These are phyloP conservation scores for Neonothopanus nambi DNA, from an alignment of 1,284 basidiomycete genomes.

Conservation along the genomic window DNA sequence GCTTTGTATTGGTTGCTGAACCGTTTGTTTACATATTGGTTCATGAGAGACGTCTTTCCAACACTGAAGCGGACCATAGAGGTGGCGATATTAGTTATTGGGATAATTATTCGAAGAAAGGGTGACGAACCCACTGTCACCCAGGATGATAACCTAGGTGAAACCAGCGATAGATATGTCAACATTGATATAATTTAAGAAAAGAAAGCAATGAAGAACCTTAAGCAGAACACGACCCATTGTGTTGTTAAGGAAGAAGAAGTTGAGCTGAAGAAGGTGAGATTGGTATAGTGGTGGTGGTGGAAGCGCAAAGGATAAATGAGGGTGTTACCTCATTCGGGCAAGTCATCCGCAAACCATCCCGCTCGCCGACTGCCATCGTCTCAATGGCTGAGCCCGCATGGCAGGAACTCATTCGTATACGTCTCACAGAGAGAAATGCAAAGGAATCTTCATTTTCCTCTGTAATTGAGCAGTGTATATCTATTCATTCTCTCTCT, in stretches of 20 bases:
- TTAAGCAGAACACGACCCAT: constrained; percentile 95
- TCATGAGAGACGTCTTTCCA: constrained; percentile 99
- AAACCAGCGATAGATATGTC: neutral
- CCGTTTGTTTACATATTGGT: constrained; percentile 99
- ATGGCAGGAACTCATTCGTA: constrained; percentile 78
- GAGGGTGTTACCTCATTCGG: constrained; percentile 25
- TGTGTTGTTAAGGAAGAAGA: constrained; percentile 1
- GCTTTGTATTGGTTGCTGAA: constrained; percentile 99
- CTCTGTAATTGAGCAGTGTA: constrained; percentile 88
- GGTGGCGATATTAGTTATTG: constrained; percentile 14
- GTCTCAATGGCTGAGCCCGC: constrained; percentile 70
- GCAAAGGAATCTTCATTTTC: constrained; percentile 75
- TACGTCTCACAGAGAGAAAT: constrained; percentile 78
- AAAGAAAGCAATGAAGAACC: constrained; percentile 43
- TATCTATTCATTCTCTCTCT: constrained; percentile 27
- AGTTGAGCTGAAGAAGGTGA: too few relatives aligned
- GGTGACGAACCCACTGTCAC: constrained; percentile 88
- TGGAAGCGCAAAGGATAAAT: neutral
- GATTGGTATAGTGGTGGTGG: neutral
- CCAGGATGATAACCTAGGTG: constrained; percentile 91
- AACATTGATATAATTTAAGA: neutral
- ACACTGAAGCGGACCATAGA: constrained; percentile 58
- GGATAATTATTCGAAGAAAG: too few relatives aligned
- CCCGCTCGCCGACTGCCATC: constrained; percentile 11
- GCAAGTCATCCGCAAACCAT: constrained; percentile 16